Evolutionary conservation across 1,284 basidiomycete species (phyloP), one percentile per base, ranked within the genome.

Genomic region (Fomitopsis schrenkii): DNA sequence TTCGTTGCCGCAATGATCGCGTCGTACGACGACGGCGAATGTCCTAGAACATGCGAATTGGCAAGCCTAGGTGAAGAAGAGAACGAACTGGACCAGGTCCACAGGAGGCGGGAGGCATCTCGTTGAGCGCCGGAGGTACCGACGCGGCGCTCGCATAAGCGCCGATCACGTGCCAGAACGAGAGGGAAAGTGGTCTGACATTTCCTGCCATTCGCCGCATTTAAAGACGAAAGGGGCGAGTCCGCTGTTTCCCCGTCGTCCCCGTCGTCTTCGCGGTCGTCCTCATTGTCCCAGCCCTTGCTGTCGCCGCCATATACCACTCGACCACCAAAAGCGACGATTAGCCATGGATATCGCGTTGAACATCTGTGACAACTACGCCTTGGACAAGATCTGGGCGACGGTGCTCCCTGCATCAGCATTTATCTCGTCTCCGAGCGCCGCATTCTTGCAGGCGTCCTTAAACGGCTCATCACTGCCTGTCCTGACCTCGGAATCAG

Each of bases 311-410:
- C 46, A 56, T 59, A 59, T 58, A 58, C 57, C 46, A 14, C 33
- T 17, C 38, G n/a, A 17, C 41, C 26, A n/a, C 59, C 28, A 52
- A 58, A 54, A 58, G 59, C 38, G 46, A 41, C 54, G 22, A 5
- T 22, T 28, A 19, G 52, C 68, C 70, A 97, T 97, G 95, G 95
- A 97, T 79, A 74, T 94, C 74, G 78, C 95, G 15, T 86, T 97
- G 58, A 67, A 80, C 63, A 63, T 90, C 68, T 82, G 82, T 60
- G 95, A 98, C 79, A 83, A 91, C 57, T 84, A 83, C 72, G 59
- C 90, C 54, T 81, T 97, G 67, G 95, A 98, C 85, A 78, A 77
- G 60, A 74, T 90, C 44, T 98, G 91, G 83, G 86, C 93, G 3
- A 80, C 78, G 59, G 72, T 93, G 62, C 78, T 94, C 59, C 94